A percentile compares a stretch with the other conserved stretches of the same genome.
These are phyloP conservation scores for Pseudogymnoascus sp. DNA, from an alignment of 2,329 filamentous ascomycete species.

Conservation along the genomic window DNA sequence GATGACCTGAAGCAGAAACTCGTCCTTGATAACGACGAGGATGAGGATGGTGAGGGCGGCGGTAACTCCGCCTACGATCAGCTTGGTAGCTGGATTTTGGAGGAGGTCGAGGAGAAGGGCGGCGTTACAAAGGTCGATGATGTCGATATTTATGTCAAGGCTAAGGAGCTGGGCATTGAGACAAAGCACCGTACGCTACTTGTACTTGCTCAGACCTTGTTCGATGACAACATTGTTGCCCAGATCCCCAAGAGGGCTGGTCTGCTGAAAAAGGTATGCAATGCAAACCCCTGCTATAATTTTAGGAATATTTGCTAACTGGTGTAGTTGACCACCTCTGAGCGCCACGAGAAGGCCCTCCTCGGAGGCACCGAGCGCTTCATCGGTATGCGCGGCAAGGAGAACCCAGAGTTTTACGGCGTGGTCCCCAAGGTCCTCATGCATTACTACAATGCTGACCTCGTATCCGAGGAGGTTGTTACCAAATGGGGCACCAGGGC, in stretches of 20 bases:
- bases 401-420: constrained; percentile 70
- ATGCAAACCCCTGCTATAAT: constrained; percentile 18
- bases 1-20: constrained; percentile 90
- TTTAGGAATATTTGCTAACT: background rate
- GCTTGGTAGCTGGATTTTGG: constrained; percentile 86
- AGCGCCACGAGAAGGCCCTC: constrained; percentile 91
- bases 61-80: constrained; percentile 77
- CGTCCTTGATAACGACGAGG: constrained; percentile 69
- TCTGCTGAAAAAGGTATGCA: constrained; percentile 77
- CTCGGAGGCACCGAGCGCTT: constrained; percentile 93
- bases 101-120: constrained; percentile 63
- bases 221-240: constrained; percentile 80
- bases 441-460: constrained; percentile 83
- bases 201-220: constrained; percentile 88
- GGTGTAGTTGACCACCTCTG: constrained; percentile 68
- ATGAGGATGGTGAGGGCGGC: constrained; percentile 71
- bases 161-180: constrained; percentile 92
- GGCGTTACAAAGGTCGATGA: constrained; percentile 75
- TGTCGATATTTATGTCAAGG: constrained; percentile 90
- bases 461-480: constrained; percentile 80
- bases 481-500: constrained; percentile 89
- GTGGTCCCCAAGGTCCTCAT: constrained; percentile 81
- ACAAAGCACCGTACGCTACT: constrained; percentile 86
- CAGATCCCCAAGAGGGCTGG: constrained; percentile 77
- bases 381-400: constrained; percentile 61